A percentile compares a stretch with the other conserved stretches of the same genome.
phyloP scores from a whole-genome alignment of 1,284 basidiomycete species.

The Austroboletus niveus region DNA sequence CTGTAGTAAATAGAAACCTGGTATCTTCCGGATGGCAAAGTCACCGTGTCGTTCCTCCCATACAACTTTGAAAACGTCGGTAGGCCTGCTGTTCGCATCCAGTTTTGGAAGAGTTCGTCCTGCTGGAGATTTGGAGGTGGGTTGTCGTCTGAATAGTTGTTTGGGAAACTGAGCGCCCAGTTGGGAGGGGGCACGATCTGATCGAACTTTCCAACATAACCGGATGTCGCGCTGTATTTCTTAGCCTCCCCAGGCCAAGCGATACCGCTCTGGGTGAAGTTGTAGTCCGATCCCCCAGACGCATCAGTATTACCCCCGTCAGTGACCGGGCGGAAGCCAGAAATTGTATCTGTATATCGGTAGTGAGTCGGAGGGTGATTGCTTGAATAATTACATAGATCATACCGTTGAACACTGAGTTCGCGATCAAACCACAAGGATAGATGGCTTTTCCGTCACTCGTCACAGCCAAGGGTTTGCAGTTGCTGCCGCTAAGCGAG shows the following conservation, averaged over 20 bases:
- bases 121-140: slow-evolving; percentile 74
- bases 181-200: slow-evolving; percentile 91
- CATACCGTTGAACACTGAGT: slow-evolving; percentile 95
- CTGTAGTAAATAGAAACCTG: slow-evolving; percentile 80
- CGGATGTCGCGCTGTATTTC: slow-evolving; percentile 73
- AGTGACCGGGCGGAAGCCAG: slow-evolving; percentile 50
- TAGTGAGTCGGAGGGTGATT: not conserved
- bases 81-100: slow-evolving; percentile 98
- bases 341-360: slow-evolving; percentile 68
- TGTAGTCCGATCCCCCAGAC: slow-evolving; percentile 58
- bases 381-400: not conserved
- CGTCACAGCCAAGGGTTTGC: slow-evolving; percentile 79
- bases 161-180: slow-evolving; percentile 73
- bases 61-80: slow-evolving; percentile 97
- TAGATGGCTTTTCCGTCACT: slow-evolving; percentile 66
- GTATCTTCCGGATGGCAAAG: slow-evolving; percentile 77
- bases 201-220: slow-evolving; percentile 49
- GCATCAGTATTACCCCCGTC: slow-evolving; percentile 40
- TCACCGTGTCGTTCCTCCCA: slow-evolving; percentile 82
- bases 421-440: slow-evolving; percentile 97
- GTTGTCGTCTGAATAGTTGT: slow-evolving; percentile 68
- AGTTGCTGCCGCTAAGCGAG: slow-evolving; percentile 74
- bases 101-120: slow-evolving; percentile 98
- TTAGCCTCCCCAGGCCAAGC: slow-evolving; percentile 93
- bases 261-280: slow-evolving; percentile 80